Evolutionary conservation across 768 basidiomycete species (phyloP), one percentile per base, ranked within the genome.

Genomic region (Leccinum ochraceum): DNA sequence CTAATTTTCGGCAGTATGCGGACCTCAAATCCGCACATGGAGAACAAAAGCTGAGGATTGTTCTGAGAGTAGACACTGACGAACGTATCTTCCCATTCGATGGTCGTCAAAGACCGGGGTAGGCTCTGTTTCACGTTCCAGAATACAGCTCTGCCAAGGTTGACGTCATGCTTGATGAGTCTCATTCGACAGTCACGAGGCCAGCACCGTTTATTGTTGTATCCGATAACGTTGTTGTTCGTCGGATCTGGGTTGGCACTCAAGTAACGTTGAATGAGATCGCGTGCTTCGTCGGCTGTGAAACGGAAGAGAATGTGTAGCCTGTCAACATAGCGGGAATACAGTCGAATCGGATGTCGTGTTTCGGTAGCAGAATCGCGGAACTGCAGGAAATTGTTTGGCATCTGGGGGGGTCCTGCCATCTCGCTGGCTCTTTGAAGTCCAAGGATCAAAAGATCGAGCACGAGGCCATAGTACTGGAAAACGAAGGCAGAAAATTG

Each of bases 171-270:
- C 77, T 99, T 99, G 81, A 97, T 96, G 59, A 99, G 82, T 36
- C 97, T 83, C 97, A 99, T 99, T 60, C 97, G 89, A 75, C 97
- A 99, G 76, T 99, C 97, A 66, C 95, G 85, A 39, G 97, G 97
- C 97, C 97, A 99, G 78, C 97, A 98, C 54, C 94, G 89, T 76
- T 96, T 97, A 81, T 98, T 98, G 79, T 98, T 98, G 77, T 98
- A 99, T 1, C 96, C 97, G 63, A 98, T 96, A 63, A 98, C 92
- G 69, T 98, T 98, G 78, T 98, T 97, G 77, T 98, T 98, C 11
- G 92, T 98, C 3, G 97, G 96, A 76, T 99, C 97, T 4, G 97
- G 97, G 70, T 98, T 95, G 22, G 95, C 96, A 56, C 90, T 93
- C 56, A 99, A 86, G 74, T 98, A 99, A 17, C 97, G 88, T 74